Base-by-base conservation (phyloP, 768 basidiomycete genomes). In the Pholiota conissans region DNA sequence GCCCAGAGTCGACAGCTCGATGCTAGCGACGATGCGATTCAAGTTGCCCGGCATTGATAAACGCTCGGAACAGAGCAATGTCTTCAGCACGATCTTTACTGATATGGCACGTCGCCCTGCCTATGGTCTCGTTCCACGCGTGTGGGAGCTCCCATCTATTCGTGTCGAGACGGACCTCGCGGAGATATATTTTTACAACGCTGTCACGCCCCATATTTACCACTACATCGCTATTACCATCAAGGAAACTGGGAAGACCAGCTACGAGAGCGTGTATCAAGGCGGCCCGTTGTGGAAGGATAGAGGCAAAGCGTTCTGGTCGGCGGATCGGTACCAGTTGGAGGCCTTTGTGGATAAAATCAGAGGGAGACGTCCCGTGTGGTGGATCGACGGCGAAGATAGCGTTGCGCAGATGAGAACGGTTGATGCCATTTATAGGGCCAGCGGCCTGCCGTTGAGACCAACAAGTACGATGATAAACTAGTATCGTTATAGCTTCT, bases 261-360 rank as follows among this genome's bases (percentile, higher is more conserved):
- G 70, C 49, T 73, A 71, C 9, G 79, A 81, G 64, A 81, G 79
- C 64, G 72, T 65, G 2, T 83, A 83, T 63, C 76, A 67, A 20
- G 73, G 73, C 46, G 83, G 78, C 6, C 78, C 80, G 56, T 49
- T 68, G 40, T 66, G 63, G 65, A 64, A 61, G 39, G 70, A 68
- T 34, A 74, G 79, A 54, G 84, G 84, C 20, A 78, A 85, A 66
- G 72, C 73, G 8, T 84, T 81, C 79, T 89, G 85, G 85, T 73
- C 80, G 34, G 80, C 84, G 22, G 81, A 75, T 56, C 67, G 76
- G 35, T 84, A 81, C 58, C 85, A 87, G 68, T 69, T 87, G 34
- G 85, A 88, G 69, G 83, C 81, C 6, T 87, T 87, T 55, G 80
- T 88, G 7, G 82, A 89, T 63, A 78, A 75, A 65, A 59, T 89